A percentile compares a stretch with the other conserved stretches of the same genome.
phyloP scores from a whole-genome alignment of 192 early-diverging fungal species.

The Phlyctochytrium arcticum region DNA sequence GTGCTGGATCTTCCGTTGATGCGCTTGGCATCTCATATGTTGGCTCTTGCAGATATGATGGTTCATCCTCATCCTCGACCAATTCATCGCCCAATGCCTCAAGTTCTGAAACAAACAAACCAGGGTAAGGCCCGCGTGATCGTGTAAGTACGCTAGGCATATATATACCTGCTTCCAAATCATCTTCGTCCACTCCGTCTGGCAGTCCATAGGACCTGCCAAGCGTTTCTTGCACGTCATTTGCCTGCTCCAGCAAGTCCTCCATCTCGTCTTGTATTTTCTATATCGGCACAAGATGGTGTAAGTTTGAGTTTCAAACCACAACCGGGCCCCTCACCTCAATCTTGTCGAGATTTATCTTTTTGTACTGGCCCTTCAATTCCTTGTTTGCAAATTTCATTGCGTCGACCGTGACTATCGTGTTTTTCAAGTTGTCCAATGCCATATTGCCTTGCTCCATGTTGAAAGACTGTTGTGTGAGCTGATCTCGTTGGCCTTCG shows the following conservation, averaged over 20 bases:
- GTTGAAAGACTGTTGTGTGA: conserved; percentile 96
- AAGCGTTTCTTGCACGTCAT: conserved; percentile 95
- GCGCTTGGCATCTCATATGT: conserved; percentile 31
- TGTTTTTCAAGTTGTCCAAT: conserved; percentile 95
- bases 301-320: neutral
- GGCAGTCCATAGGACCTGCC: conserved; percentile 89
- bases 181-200: conserved; percentile 94
- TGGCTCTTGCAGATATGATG: conserved; percentile 77
- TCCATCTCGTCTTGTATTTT: conserved; percentile 98
- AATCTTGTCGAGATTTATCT: conserved; percentile 91
- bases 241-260: conserved; percentile 93
- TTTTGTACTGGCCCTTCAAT: conserved; percentile 95
- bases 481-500: conserved; percentile 89
- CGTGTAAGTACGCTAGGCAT: neutral
- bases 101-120: conserved; percentile 58
- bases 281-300: conserved; percentile 31
- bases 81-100: conserved; percentile 94
- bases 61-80: conserved; percentile 75
- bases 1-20: conserved; percentile 24
- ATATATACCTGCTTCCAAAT: conserved; percentile 81
- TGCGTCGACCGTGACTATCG: conserved; percentile 92
- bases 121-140: neutral
- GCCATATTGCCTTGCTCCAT: conserved; percentile 94
- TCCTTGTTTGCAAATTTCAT: conserved; percentile 95
- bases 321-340: conserved; percentile 56